Evolutionary conservation across 495 filamentous ascomycete species (phyloP).

Genomic region (Lophium mytilinum): DNA sequence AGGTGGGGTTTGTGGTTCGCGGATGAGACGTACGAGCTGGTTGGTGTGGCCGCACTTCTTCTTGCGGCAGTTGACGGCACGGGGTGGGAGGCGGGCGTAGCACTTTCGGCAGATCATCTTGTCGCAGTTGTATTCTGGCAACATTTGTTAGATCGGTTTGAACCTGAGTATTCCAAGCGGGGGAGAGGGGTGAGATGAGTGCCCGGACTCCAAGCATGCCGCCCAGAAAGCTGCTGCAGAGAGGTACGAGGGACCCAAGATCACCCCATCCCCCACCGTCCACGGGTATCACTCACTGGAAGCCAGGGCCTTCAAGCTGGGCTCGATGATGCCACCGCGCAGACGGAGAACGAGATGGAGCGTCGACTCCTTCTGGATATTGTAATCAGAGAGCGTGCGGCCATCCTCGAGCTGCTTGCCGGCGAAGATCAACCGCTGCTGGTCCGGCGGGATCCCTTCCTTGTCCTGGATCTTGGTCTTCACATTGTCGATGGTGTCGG

Average conservation of each 20-base stretch:
- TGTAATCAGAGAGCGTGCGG: slow-evolving; percentile 97
- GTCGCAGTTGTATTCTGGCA: slow-evolving; percentile 87
- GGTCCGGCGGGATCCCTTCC: slow-evolving; percentile 98
- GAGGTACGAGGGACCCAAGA: too few species aligned
- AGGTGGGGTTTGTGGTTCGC: too few species aligned
- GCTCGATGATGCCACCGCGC: slow-evolving; percentile 98
- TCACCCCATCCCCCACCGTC: too few species aligned
- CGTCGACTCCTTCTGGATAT: slow-evolving; percentile 99
- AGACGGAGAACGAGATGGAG: slow-evolving; percentile 99
- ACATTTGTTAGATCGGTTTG: too few species aligned
- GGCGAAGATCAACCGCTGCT: slow-evolving; percentile 99
- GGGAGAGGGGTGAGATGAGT: too few species aligned
- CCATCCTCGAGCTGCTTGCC: slow-evolving; percentile 99
- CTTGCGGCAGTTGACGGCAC: slow-evolving; percentile 73
- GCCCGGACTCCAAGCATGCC: too few species aligned
- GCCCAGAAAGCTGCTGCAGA: too few species aligned
- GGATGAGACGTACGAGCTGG: slow-evolving; percentile 53
- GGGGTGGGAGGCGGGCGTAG: slow-evolving; percentile 95
- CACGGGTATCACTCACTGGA: slow-evolving; percentile 40
- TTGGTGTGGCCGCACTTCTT: slow-evolving; percentile 99
- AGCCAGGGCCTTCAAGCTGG: slow-evolving; percentile 94
- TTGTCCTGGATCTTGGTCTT: slow-evolving; percentile 77
- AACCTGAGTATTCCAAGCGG: too few species aligned
- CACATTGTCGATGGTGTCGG: slow-evolving; percentile 79
- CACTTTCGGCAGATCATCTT: slow-evolving; percentile 99